phyloP scores from a whole-genome alignment of 2,329 filamentous ascomycete species.

The Lachnellula arida region DNA sequence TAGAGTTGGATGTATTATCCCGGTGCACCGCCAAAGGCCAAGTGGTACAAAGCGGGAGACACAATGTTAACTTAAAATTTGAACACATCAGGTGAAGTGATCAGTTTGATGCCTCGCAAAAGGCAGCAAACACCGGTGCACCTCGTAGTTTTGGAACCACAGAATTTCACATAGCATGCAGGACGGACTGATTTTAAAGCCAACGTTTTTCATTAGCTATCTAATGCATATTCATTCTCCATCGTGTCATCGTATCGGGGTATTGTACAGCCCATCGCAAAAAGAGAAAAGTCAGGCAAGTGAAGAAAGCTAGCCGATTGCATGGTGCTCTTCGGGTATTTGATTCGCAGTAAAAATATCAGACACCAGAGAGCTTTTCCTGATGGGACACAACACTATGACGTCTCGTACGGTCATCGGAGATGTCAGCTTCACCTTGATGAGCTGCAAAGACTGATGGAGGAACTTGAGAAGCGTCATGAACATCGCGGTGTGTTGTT shows the following conservation, averaged over 20 bases:
- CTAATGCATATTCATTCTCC: no score
- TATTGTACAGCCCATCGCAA: neutral
- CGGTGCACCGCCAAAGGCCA: no score
- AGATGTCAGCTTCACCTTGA: conserved; percentile 5
- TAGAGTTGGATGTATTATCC: no score
- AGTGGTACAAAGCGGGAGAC: no score
- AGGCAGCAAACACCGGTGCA: no score
- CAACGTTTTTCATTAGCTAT: no score
- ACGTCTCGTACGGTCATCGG: conserved; percentile 41
- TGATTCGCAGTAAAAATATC: neutral
- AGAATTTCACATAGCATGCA: no score
- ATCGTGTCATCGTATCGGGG: neutral
- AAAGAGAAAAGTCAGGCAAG: neutral
- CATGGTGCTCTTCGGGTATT: conserved; percentile 10
- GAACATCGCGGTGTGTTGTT: neutral
- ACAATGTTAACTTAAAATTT: no score
- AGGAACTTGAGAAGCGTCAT: conserved; percentile 8
- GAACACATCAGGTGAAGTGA: no score
- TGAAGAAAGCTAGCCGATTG: conserved; percentile 8
- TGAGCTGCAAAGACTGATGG: conserved; percentile 10
- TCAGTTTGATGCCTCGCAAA: no score
- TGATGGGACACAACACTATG: conserved; percentile 44
- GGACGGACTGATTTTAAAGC: no score
- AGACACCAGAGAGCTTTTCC: conserved; percentile 36
- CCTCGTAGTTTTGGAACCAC: no score